Percentiles rank a stretch among this genome's conserved stretches.
phyloP scores from a whole-genome alignment of 2,329 filamentous ascomycete genomes.

The Pleomassaria siparia region DNA sequence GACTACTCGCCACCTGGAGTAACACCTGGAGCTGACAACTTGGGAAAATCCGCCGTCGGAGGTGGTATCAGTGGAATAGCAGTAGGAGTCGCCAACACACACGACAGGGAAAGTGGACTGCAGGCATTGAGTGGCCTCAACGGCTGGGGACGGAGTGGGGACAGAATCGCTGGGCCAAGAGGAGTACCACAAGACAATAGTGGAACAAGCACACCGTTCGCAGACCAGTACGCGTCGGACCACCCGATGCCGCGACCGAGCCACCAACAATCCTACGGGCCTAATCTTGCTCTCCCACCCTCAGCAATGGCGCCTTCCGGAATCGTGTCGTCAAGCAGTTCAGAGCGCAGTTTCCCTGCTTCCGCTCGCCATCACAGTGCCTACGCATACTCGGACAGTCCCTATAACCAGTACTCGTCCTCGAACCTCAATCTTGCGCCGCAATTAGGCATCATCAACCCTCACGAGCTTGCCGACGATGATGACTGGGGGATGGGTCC shows the following conservation, averaged over 20 bases:
- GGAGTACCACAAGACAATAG: slow-evolving; percentile 23
- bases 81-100: slow-evolving; percentile 64
- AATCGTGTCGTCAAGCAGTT: slow-evolving; percentile 40
- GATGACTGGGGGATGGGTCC: slow-evolving; percentile 76
- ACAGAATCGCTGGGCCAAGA: slow-evolving; percentile 14
- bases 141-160: slow-evolving; percentile 17
- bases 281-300: slow-evolving; percentile 39
- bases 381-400: slow-evolving; percentile 61
- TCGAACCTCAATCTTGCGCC: slow-evolving; percentile 34
- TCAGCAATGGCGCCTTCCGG: slow-evolving; percentile 35
- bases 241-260: slow-evolving; percentile 22
- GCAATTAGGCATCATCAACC: slow-evolving; percentile 61
- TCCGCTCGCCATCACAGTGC: slow-evolving; percentile 42
- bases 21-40: slow-evolving; percentile 69
- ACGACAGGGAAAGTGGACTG: slow-evolving; percentile 61
- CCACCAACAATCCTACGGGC: slow-evolving; percentile 38
- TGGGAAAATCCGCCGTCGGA: slow-evolving; percentile 59
- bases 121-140: slow-evolving; percentile 58
- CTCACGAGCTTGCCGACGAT: slow-evolving; percentile 80
- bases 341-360: slow-evolving; percentile 55
- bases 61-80: slow-evolving; percentile 71
- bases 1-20: slow-evolving; percentile 40
- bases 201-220: slow-evolving; percentile 26
- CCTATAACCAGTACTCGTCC: slow-evolving; percentile 63
- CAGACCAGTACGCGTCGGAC: slow-evolving; percentile 27